Base-by-base conservation (phyloP, 768 basidiomycete species). In the Russula dissimulans region DNA sequence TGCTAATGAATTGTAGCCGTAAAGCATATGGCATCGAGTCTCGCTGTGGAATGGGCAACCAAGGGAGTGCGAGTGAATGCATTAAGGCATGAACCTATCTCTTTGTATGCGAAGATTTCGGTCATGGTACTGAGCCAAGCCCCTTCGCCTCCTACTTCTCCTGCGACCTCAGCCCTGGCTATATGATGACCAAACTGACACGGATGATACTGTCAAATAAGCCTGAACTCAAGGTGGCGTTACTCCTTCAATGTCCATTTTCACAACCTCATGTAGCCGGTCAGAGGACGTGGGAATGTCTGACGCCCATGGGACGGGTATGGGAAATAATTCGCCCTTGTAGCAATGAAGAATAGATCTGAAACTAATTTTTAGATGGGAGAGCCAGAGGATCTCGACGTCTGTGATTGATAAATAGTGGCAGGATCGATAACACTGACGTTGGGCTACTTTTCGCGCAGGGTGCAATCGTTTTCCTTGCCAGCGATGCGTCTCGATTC, bases 11-110 rank as follows among this genome's bases (percentile, higher is more conserved):
- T 47, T 36, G 38, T 60, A 88, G 87, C 94, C 50, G 94, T 97
- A 38, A 87, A 88, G 67, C 95, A 97, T 69, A 91, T 97, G 91
- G 92, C 92, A 12, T 78, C 89, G 2, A 91, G 87, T 66, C 78
- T 97, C 38, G 95, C 89, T 1, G 92, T 97, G 29, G 95, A 98
- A 75, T 97, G 95, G 94, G 95, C 95, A 0, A 88, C 86, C 71
- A 83, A 86, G 65, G 85, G 85, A 49, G 85, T 95, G 60, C 83
- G 93, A 55, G 93, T 95, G 57, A 95, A 95, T 71, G 76, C 84
- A 54, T 69, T 90, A 49, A 89, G 86, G 87, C 84, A 63, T 56
- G 38, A 14, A n/a, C 43, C 44, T 57, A 14, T n/a, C 46, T 36
- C 7, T 51, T 26, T 1, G 29, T 47, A 15, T 11, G 8, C 0